Percentiles rank a stretch among this genome's conserved stretches.
Conservation (phyloP, 192 early-diverging fungal species). For the Backusella psychrophila region DNA sequence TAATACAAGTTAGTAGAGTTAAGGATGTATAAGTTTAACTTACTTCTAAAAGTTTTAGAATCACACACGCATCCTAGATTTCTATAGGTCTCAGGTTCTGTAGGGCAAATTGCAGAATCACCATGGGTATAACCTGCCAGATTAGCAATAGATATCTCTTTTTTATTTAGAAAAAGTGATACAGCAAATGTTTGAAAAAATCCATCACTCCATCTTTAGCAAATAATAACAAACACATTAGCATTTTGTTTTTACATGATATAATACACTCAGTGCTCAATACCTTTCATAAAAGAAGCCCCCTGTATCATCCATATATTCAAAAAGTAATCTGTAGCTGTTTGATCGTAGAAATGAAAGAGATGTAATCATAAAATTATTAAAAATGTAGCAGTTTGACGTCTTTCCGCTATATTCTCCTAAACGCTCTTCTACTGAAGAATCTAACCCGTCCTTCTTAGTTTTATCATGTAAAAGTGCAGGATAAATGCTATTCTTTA, state of each 20-base stretch:
- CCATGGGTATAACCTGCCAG: conserved; percentile 63
- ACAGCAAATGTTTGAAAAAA: conserved; percentile 64
- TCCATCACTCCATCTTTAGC: conserved; percentile 64
- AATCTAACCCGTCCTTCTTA: no score
- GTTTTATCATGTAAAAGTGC: conserved; percentile 51
- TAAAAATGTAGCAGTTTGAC: conserved; percentile 68
- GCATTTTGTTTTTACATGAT: neutral
- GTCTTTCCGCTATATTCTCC: conserved; percentile 41
- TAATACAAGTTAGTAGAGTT: neutral
- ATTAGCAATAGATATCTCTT: conserved; percentile 66
- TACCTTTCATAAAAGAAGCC: conserved; percentile 87
- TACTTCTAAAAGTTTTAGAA: neutral
- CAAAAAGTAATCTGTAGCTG: conserved; percentile 63
- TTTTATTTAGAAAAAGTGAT: conserved; percentile 54
- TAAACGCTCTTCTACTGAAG: neutral
- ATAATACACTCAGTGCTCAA: neutral
- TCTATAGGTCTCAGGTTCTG: conserved; percentile 26
- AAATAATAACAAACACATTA: neutral
- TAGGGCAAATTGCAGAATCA: conserved; percentile 65
- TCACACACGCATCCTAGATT: conserved; percentile 11
- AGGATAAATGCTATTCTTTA: conserved; percentile 33
- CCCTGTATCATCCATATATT: conserved; percentile 70
- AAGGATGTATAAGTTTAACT: neutral
- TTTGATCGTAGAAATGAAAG: conserved; percentile 68
- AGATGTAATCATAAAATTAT: conserved; percentile 83